These are phyloP conservation scores for Tolypocladium ovalisporum DNA, from an alignment of 2,329 filamentous ascomycete genomes.

Conservation along the genomic window DNA sequence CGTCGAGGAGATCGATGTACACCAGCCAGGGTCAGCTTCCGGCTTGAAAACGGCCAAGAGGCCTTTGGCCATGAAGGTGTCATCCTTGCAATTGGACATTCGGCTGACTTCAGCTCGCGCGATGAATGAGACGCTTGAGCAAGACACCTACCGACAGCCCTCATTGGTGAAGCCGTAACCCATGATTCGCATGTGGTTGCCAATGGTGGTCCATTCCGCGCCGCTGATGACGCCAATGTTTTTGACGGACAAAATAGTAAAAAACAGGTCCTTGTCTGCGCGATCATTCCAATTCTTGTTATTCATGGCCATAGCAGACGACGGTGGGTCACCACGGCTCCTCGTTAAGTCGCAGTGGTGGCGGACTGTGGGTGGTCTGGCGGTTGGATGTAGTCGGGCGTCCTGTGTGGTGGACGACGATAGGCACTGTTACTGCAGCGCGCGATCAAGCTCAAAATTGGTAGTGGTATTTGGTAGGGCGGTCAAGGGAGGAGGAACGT, in stretches of 20 bases:
- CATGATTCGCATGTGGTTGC: constrained; percentile 46
- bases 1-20: background rate
- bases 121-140: background rate
- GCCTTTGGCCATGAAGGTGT: background rate
- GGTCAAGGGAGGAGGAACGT: constrained; percentile 9
- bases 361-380: background rate
- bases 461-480: constrained; percentile 25
- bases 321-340: constrained; percentile 3
- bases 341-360: background rate
- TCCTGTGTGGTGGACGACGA: constrained; percentile 8
- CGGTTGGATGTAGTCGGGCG: background rate
- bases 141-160: constrained; percentile 45
- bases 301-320: constrained; percentile 25
- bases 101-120: background rate
- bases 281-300: constrained; percentile 52
- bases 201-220: constrained; percentile 50
- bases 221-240: constrained; percentile 54
- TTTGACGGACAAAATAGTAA: constrained; percentile 51
- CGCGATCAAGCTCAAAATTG: constrained; percentile 28
- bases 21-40: background rate
- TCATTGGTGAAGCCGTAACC: constrained; percentile 56
- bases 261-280: constrained; percentile 52
- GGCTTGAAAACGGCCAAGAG: background rate
- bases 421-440: constrained; percentile 23
- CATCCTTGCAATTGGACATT: background rate